A percentile compares a stretch with the other conserved stretches of the same genome.
Conservation (phyloP, 83 land plant species). For the Picea mariana region DNA sequence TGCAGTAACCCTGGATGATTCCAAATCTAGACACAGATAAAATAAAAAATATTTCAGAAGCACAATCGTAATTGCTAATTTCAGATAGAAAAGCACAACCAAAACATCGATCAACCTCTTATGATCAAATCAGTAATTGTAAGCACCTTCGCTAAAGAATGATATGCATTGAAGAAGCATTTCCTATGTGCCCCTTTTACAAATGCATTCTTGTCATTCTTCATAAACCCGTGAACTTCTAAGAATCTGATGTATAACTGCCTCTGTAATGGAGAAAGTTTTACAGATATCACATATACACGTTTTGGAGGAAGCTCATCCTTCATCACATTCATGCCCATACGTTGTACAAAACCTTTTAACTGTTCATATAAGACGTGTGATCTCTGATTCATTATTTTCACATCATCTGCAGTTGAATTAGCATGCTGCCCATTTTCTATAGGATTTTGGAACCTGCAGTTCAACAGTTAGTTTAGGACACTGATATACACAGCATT, state of each 20-base stretch:
- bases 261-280: constrained; percentile 84
- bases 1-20: constrained; percentile 94
- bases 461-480: background rate
- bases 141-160: constrained; percentile 83
- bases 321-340: constrained; percentile 88
- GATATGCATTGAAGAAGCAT: constrained; percentile 85
- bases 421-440: constrained; percentile 97
- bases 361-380: constrained; percentile 91
- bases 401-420: constrained; percentile 91
- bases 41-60: background rate
- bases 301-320: constrained; percentile 91
- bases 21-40: constrained; percentile 70
- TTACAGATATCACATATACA: constrained; percentile 91
- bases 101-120: background rate
- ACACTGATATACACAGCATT: background rate
- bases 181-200: constrained; percentile 38
- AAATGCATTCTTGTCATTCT: constrained; percentile 30
- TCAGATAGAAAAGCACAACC: background rate
- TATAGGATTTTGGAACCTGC: constrained; percentile 96
- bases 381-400: constrained; percentile 94
- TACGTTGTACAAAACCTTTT: constrained; percentile 95
- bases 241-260: constrained; percentile 70
- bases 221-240: constrained; percentile 66
- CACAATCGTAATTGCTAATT: background rate
- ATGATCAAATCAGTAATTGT: background rate